Conservation (phyloP, 2,329 filamentous ascomycete genomes). For the Thelonectria blattea region DNA sequence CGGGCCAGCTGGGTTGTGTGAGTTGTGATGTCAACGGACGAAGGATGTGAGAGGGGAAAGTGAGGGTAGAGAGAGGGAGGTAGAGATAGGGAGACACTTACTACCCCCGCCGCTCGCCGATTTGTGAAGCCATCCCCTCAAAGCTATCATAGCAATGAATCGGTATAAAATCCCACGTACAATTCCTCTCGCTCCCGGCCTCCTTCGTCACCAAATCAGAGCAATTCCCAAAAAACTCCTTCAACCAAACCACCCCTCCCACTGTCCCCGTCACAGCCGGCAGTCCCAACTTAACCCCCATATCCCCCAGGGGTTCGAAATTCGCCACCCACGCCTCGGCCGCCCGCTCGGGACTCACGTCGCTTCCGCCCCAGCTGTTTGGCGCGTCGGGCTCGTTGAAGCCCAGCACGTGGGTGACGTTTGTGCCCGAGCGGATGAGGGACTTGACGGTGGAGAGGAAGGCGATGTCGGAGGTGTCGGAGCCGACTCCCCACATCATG, state of each 20-base stretch:
- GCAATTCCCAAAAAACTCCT: conserved; percentile 68
- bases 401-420: conserved; percentile 71
- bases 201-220: conserved; percentile 59
- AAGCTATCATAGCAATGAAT: conserved; percentile 75
- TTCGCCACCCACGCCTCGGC: conserved; percentile 74
- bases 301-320: conserved; percentile 69
- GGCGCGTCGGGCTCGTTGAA: conserved; percentile 81
- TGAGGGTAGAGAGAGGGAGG: too few species aligned
- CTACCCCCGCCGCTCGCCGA: conserved; percentile 57
- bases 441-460: conserved; percentile 66
- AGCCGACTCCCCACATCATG: conserved; percentile 74
- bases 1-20: conserved; percentile 56
- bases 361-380: conserved; percentile 63
- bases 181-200: conserved; percentile 51
- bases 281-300: conserved; percentile 72
- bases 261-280: conserved; percentile 71
- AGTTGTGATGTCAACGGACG: too few species aligned
- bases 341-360: conserved; percentile 64
- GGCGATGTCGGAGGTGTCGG: conserved; percentile 55
- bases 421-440: conserved; percentile 57
- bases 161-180: conserved; percentile 68
- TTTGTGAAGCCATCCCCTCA: conserved; percentile 68
- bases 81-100: too few species aligned
- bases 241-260: conserved; percentile 69
- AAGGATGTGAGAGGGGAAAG: too few species aligned